These are phyloP conservation scores for Podosphaera aphanis DNA, from an alignment of 2,329 filamentous ascomycete species.

Conservation along the genomic window DNA sequence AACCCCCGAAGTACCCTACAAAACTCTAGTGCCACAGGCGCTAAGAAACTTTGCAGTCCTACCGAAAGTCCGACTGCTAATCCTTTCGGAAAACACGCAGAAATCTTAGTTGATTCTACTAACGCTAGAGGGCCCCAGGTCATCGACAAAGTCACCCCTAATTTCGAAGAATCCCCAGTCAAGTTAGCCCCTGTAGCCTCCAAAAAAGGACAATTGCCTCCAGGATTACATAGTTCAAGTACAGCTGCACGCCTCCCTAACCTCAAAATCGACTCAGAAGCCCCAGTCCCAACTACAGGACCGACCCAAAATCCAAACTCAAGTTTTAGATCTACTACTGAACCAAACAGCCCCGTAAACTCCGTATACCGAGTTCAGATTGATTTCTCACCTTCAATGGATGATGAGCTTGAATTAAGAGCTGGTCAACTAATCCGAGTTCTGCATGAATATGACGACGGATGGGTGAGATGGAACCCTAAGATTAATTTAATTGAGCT, in stretches of 20 bases:
- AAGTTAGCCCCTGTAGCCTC: conserved; percentile 25
- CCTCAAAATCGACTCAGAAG: background rate
- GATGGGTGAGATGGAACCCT: conserved; percentile 47
- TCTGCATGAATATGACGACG: conserved; percentile 91
- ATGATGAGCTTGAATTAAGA: conserved; percentile 66
- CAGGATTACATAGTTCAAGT: conserved; percentile 20
- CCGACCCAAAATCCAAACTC: conserved; percentile 24
- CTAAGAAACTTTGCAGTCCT: background rate
- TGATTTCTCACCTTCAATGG: conserved; percentile 79
- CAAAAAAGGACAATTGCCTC: conserved; percentile 18
- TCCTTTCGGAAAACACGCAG: conserved; percentile 44
- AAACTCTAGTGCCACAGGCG: background rate
- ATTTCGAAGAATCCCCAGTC: conserved; percentile 14
- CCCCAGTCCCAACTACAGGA: background rate
- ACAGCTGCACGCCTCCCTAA: conserved; percentile 31
- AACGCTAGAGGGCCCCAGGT: conserved; percentile 21
- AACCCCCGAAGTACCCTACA: background rate
- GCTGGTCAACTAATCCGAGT: conserved; percentile 70
- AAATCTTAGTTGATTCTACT: conserved; percentile 20
- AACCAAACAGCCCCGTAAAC: conserved; percentile 28
- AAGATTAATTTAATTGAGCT: conserved; percentile 9
- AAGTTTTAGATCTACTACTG: conserved; percentile 21
- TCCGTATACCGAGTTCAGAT: conserved; percentile 80
- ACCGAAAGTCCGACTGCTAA: conserved; percentile 22
- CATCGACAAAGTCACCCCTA: conserved; percentile 18